Evolutionary conservation across 495 filamentous ascomycete genomes (phyloP).

Genomic region (Aspergillus baeticus): DNA sequence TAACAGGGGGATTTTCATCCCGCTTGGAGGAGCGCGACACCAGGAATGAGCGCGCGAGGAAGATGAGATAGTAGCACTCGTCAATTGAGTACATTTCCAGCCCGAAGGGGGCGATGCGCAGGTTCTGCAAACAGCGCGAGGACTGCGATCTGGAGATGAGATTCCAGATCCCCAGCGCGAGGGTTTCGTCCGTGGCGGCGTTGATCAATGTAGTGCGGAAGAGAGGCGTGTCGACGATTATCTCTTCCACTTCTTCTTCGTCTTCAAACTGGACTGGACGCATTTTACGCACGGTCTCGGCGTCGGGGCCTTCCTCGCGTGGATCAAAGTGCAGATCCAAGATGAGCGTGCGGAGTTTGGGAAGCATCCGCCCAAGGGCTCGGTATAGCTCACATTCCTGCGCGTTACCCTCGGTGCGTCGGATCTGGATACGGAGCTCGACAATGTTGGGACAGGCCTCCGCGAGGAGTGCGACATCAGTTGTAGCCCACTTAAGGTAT

Average conservation of each 20-base stretch:
- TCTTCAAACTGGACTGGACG: no score
- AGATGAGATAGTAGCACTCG: not conserved
- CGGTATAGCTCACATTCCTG: not conserved
- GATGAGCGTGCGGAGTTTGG: not conserved
- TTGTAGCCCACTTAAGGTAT: not conserved
- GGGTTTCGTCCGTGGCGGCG: slow-evolving; percentile 2
- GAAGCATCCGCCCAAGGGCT: not conserved
- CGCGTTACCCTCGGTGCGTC: not conserved
- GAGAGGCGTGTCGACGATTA: no score
- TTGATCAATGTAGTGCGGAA: not conserved
- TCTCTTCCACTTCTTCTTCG: no score
- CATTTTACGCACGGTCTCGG: no score
- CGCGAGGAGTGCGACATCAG: not conserved
- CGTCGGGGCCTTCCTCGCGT: no score
- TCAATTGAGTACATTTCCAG: not conserved
- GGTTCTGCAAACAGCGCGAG: not conserved
- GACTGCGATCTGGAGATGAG: not conserved
- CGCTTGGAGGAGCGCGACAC: not conserved
- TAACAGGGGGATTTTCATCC: not conserved
- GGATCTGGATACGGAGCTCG: not conserved
- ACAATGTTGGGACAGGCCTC: not conserved
- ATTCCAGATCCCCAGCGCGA: slow-evolving; percentile 27
- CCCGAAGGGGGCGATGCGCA: not conserved
- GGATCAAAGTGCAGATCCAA: not conserved
- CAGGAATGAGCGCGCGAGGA: not conserved